Evolutionary conservation across 345 rosid species (phyloP).

Genomic region (Cardamine resedifolia): DNA sequence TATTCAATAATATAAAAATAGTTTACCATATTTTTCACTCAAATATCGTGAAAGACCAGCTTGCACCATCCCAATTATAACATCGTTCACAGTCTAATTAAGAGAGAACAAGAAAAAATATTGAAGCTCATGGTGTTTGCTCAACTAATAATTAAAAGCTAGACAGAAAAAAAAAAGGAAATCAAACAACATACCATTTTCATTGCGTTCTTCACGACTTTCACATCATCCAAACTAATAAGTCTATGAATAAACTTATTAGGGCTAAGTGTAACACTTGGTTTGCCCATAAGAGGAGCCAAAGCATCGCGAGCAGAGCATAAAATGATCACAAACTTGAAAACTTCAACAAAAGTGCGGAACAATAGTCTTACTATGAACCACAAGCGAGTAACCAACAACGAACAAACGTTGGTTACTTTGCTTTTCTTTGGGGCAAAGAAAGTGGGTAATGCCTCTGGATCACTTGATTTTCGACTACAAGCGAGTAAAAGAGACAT

Average conservation of each 20-base stretch:
- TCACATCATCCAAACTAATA: conserved; percentile 56
- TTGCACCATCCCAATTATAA: conserved; percentile 56
- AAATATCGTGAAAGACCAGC: conserved; percentile 63
- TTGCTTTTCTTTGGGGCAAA: conserved; percentile 34
- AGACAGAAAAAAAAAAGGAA: no score
- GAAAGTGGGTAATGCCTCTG: conserved; percentile 42
- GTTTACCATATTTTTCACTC: conserved; percentile 49
- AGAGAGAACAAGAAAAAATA: neutral
- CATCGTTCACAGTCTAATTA: conserved; percentile 67
- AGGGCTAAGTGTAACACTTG: conserved; percentile 3
- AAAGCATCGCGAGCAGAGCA: conserved; percentile 36
- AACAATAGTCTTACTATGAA: conserved; percentile 35
- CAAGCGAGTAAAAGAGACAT: conserved; percentile 58
- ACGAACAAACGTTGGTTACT: neutral
- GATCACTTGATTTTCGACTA: conserved; percentile 51
- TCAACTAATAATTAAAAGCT: neutral
- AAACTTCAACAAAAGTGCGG: conserved; percentile 51
- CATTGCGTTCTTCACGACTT: conserved; percentile 17
- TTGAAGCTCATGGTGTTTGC: neutral
- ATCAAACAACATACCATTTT: conserved; percentile 13
- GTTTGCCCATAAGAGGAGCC: conserved; percentile 43
- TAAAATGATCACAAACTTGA: conserved; percentile 28
- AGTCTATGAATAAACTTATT: conserved; percentile 45
- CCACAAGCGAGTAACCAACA: conserved; percentile 44
- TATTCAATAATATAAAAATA: neutral